phyloP scores from a whole-genome alignment of 805 yeast species.

The Saccharomycopsis amapae region DNA sequence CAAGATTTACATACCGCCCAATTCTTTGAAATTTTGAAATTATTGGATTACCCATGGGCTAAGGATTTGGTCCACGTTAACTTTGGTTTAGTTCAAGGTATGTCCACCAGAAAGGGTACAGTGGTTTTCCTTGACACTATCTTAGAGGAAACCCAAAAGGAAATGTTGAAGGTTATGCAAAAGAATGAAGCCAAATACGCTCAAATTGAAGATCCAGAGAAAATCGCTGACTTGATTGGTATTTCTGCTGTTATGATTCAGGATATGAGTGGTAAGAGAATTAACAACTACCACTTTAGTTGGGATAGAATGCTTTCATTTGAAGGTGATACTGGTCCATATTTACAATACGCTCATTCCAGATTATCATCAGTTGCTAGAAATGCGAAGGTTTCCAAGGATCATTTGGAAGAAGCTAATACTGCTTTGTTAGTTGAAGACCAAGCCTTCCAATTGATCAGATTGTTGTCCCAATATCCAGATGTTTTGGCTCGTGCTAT shows the following conservation, averaged over 20 bases:
- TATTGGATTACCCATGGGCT: slow-evolving; percentile 88
- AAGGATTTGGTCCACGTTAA: slow-evolving; percentile 71
- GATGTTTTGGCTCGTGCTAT: slow-evolving; percentile 79
- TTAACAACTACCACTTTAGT: slow-evolving; percentile 91
- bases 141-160: slow-evolving; percentile 84
- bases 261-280: slow-evolving; percentile 96
- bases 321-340: slow-evolving; percentile 99
- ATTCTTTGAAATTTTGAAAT: slow-evolving; percentile 87
- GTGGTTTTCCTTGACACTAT: slow-evolving; percentile 96
- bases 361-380: slow-evolving; percentile 93
- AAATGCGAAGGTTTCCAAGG: slow-evolving; percentile 51
- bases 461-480: slow-evolving; percentile 84
- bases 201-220: slow-evolving; percentile 89
- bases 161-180: slow-evolving; percentile 96
- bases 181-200: slow-evolving; percentile 85
- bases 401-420: slow-evolving; percentile 43
- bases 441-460: slow-evolving; percentile 60
- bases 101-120: slow-evolving; percentile 97
- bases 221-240: slow-evolving; percentile 92
- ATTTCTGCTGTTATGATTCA: slow-evolving; percentile 98
- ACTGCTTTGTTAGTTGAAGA: slow-evolving; percentile 60
- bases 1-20: slow-evolving; percentile 94
- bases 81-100: slow-evolving; percentile 97
- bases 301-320: slow-evolving; percentile 98
- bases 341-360: slow-evolving; percentile 96